These are phyloP conservation scores for Berberis vulgaris DNA, from an alignment of 164 flowering plant species.

Conservation along the genomic window DNA sequence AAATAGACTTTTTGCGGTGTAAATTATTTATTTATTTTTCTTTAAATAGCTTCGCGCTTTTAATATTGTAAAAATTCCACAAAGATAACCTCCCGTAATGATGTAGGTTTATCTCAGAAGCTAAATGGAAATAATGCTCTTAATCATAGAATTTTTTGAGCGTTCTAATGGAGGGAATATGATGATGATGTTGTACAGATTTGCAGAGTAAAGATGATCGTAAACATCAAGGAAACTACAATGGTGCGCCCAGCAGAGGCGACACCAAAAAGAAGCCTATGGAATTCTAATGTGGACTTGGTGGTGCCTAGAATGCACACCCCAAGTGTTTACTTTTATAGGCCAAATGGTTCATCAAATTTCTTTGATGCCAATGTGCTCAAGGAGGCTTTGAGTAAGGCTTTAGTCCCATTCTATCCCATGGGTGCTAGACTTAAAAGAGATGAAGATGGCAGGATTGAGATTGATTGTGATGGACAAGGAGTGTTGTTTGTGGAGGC, in stretches of 20 bases:
- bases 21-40: too few relatives aligned
- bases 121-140: too few relatives aligned
- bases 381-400: constrained; percentile 27
- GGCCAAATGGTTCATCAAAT: constrained; percentile 17
- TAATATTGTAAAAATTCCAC: too few relatives aligned
- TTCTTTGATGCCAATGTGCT: constrained; percentile 22
- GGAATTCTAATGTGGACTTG: constrained; percentile 24
- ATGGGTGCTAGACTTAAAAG: constrained; percentile 31
- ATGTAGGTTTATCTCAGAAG: too few relatives aligned
- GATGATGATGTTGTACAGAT: too few relatives aligned
- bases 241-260: constrained; percentile 22
- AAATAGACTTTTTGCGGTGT: too few relatives aligned
- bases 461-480: constrained; percentile 31
- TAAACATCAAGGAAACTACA: constrained; percentile 17
- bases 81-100: too few relatives aligned
- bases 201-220: constrained; percentile 9
- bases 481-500: constrained; percentile 37
- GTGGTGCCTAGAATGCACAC: constrained; percentile 28
- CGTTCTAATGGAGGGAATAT: too few relatives aligned
- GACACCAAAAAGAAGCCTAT: constrained; percentile 17
- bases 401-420: constrained; percentile 36
- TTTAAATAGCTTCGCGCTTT: too few relatives aligned
- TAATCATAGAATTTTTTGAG: too few relatives aligned
- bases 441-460: constrained; percentile 28
- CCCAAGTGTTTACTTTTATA: constrained; percentile 20